Evolutionary conservation across 768 basidiomycete species (phyloP).

Genomic region (Russula sp.): DNA sequence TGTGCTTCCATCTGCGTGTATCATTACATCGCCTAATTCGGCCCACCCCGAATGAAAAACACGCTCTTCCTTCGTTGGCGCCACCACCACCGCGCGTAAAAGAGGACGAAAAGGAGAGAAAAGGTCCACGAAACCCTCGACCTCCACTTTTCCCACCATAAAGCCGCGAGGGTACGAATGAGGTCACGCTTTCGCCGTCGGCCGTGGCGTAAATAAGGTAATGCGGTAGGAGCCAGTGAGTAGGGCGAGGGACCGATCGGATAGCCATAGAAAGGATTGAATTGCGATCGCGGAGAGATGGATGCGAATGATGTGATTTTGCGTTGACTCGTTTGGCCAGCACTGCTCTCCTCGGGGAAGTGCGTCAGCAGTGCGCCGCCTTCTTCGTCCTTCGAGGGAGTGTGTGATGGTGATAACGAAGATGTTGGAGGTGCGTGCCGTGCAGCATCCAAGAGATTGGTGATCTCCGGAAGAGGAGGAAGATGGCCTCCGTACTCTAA

Average conservation of each 20-base stretch:
- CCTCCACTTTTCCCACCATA: constrained; percentile 64
- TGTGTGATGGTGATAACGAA: constrained; percentile 6
- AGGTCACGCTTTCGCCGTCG: constrained; percentile 67
- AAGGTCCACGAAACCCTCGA: constrained; percentile 10
- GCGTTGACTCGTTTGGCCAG: background rate
- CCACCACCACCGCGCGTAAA: constrained; percentile 22
- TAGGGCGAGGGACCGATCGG: constrained; percentile 34
- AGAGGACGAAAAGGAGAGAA: constrained; percentile 30
- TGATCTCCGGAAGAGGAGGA: constrained; percentile 44
- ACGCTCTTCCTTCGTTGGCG: constrained; percentile 17
- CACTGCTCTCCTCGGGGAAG: background rate
- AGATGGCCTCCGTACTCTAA: constrained; percentile 66
- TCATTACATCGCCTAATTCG: constrained; percentile 11
- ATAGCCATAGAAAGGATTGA: constrained; percentile 75
- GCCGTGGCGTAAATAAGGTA: constrained; percentile 46
- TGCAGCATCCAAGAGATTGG: constrained; percentile 25
- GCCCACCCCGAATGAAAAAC: constrained; percentile 14
- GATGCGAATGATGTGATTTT: constrained; percentile 17
- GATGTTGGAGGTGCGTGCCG: background rate
- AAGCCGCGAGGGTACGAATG: constrained; percentile 46
- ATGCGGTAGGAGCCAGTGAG: constrained; percentile 29
- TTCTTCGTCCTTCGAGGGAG: constrained; percentile 1
- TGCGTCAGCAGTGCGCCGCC: background rate
- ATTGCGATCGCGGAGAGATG: constrained; percentile 48
- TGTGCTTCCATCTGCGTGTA: constrained; percentile 1